These are phyloP conservation scores for Jatropha multifida DNA, from an alignment of 441 rosid species.

Conservation along the genomic window DNA sequence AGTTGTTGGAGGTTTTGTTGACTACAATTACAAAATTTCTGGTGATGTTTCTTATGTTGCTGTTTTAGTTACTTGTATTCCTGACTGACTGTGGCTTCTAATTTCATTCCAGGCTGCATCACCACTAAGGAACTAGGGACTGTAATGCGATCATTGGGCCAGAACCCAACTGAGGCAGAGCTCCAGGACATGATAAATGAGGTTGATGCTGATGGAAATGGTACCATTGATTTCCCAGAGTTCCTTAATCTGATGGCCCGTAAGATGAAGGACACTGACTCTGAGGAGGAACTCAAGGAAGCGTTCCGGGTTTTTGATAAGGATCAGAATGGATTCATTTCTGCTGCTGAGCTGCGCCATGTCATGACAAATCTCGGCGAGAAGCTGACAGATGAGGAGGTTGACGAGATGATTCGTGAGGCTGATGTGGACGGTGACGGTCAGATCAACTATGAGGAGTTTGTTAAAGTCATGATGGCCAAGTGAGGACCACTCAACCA, in stretches of 20 bases:
- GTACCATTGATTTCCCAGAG: slow-evolving; percentile 67
- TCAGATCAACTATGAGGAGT: slow-evolving; percentile 56
- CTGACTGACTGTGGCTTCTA: background rate
- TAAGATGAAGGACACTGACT: slow-evolving; percentile 61
- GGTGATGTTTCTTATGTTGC: background rate
- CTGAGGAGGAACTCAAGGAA: slow-evolving; percentile 55
- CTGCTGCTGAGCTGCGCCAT: slow-evolving; percentile 55
- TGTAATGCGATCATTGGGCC: slow-evolving; percentile 66
- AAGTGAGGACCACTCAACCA: slow-evolving; percentile 41
- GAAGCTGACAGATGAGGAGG: slow-evolving; percentile 59
- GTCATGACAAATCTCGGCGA: slow-evolving; percentile 59
- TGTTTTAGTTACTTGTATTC: background rate
- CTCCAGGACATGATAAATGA: slow-evolving; percentile 70
- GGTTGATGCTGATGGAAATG: slow-evolving; percentile 69
- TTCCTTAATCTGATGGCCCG: slow-evolving; percentile 63
- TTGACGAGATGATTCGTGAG: slow-evolving; percentile 54
- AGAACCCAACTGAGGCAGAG: slow-evolving; percentile 74
- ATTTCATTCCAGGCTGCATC: slow-evolving; percentile 47
- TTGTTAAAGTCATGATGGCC: slow-evolving; percentile 58
- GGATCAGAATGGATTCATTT: slow-evolving; percentile 53
- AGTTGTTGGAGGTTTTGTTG: background rate
- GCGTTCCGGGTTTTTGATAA: slow-evolving; percentile 53
- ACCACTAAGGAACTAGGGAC: slow-evolving; percentile 76
- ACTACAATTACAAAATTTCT: background rate
- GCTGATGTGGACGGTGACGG: slow-evolving; percentile 60